These are phyloP conservation scores for Crepidotus variabilis DNA, from an alignment of 768 basidiomycete genomes.

Conservation along the genomic window DNA sequence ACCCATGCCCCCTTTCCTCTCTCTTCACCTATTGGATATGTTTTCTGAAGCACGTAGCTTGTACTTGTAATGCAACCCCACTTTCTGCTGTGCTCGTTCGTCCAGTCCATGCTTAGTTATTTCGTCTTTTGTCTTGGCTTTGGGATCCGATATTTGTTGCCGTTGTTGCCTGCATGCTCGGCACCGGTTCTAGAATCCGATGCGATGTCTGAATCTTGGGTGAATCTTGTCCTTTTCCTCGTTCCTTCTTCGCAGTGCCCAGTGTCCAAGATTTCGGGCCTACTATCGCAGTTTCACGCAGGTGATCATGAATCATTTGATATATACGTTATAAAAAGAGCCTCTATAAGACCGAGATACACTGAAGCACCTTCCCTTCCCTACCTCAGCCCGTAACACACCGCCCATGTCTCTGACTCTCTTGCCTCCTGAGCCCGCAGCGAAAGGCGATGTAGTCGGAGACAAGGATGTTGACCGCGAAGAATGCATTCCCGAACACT, in stretches of 20 bases:
- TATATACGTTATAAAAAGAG: background rate
- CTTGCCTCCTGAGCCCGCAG: slow-evolving; percentile 46
- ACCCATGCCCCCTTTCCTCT: background rate
- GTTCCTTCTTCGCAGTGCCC: background rate
- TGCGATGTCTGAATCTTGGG: background rate
- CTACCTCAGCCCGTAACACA: background rate
- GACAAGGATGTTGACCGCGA: slow-evolving; percentile 23
- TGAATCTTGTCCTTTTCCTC: slow-evolving; percentile 2
- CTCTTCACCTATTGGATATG: background rate
- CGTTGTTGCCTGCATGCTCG: background rate
- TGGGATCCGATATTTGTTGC: background rate
- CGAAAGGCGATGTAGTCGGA: slow-evolving; percentile 21
- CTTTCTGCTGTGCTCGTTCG: background rate
- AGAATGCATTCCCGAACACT: slow-evolving; percentile 69
- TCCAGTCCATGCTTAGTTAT: background rate
- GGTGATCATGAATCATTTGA: slow-evolving; percentile 11
- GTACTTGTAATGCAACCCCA: background rate
- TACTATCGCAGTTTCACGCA: background rate
- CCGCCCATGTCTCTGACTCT: slow-evolving; percentile 43
- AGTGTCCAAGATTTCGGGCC: background rate
- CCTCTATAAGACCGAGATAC: slow-evolving; percentile 13
- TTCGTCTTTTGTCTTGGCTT: background rate
- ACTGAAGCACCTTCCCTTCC: background rate
- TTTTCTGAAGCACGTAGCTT: background rate
- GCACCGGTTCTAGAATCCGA: background rate